Conservation (phyloP, 805 yeast genomes). For the Isabelozyma heimii region DNA sequence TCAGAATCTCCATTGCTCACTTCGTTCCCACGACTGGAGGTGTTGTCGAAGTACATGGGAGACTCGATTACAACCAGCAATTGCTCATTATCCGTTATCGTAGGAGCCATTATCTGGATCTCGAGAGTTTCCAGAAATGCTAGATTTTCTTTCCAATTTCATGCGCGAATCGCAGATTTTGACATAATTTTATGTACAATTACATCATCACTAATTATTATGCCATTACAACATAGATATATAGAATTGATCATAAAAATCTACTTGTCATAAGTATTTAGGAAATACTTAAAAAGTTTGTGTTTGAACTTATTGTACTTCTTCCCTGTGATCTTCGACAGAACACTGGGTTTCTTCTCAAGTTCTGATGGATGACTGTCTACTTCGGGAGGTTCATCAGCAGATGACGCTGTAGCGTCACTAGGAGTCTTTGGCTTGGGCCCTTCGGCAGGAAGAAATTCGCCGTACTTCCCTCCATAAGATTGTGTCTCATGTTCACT, state of each 20-base stretch:
- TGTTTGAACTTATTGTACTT: slow-evolving; percentile 11
- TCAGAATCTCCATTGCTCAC: background rate
- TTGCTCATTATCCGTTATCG: background rate
- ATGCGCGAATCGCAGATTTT: background rate
- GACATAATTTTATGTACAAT: background rate
- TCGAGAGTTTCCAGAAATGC: no score
- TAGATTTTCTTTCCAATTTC: background rate
- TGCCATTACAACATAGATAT: background rate
- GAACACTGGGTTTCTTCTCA: background rate
- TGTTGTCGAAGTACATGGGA: background rate
- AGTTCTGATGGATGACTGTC: background rate
- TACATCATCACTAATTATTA: background rate
- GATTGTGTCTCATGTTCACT: background rate
- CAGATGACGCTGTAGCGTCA: background rate
- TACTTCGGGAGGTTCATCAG: background rate
- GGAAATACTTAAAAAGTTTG: slow-evolving; percentile 28
- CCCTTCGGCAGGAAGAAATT: background rate
- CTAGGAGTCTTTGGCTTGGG: background rate
- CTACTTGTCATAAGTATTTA: slow-evolving; percentile 23
- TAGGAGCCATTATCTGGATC: no score
- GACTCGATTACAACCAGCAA: background rate
- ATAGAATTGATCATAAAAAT: background rate
- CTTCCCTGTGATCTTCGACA: background rate
- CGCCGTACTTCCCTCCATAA: background rate
- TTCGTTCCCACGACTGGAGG: background rate